Evolutionary conservation across 176 grass and related monocot species (phyloP).

Genomic region (Triticum urartu): DNA sequence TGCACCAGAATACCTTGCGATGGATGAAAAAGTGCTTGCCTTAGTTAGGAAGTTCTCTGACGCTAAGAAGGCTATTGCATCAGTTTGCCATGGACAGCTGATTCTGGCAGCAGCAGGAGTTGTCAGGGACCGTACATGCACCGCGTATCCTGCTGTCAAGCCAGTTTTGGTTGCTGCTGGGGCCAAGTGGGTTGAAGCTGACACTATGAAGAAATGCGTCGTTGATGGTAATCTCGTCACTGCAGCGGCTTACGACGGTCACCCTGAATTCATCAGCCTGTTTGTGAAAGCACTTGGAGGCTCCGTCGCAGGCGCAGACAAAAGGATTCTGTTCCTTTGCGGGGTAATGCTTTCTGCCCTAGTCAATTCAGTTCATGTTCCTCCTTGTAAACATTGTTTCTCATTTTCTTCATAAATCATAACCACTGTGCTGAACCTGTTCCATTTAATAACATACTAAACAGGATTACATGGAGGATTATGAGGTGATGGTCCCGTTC

Average conservation of each 20-base stretch:
- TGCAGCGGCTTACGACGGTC: conserved; percentile 57
- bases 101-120: conserved; percentile 80
- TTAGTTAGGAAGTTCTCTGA: conserved; percentile 60
- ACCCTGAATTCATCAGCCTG: conserved; percentile 78
- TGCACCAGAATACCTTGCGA: conserved; percentile 86
- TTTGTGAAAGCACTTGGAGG: conserved; percentile 90
- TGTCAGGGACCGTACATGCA: conserved; percentile 59
- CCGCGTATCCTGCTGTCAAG: conserved; percentile 64
- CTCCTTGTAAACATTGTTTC: not conserved
- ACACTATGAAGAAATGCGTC: conserved; percentile 58
- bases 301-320: conserved; percentile 65
- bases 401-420: not conserved
- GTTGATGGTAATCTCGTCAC: conserved; percentile 72
- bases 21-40: conserved; percentile 57
- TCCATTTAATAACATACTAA: not conserved
- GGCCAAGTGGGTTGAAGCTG: conserved; percentile 78
- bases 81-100: conserved; percentile 89
- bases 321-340: conserved; percentile 83
- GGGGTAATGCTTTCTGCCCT: conserved; percentile 62
- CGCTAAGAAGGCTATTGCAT: conserved; percentile 65
- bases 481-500: conserved; percentile 96
- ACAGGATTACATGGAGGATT: conserved; percentile 99
- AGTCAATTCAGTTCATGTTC: not conserved
- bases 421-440: not conserved
- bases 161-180: conserved; percentile 81